A percentile compares a stretch with the other conserved stretches of the same genome.
These are phyloP conservation scores for Platanus orientalis DNA, from an alignment of 164 flowering plant species.

Conservation along the genomic window DNA sequence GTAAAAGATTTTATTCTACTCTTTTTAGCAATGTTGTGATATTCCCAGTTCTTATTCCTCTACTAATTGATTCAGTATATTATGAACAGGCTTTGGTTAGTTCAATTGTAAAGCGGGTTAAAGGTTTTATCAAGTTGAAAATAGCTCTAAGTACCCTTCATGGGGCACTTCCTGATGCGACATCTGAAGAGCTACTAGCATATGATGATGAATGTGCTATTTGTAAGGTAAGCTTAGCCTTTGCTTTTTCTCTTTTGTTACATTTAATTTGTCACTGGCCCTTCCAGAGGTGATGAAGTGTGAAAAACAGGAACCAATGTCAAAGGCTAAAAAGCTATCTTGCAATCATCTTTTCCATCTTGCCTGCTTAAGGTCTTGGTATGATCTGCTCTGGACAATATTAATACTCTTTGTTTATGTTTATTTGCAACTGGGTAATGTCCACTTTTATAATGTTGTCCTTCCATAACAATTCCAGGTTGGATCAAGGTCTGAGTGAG, in stretches of 20 bases:
- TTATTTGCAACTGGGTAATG: background rate
- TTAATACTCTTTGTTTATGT: background rate
- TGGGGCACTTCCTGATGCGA: slow-evolving; percentile 96
- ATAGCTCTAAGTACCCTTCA: slow-evolving; percentile 75
- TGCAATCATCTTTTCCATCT: slow-evolving; percentile 98
- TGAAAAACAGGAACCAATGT: slow-evolving; percentile 88
- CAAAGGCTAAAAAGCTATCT: slow-evolving; percentile 82
- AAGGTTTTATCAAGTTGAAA: slow-evolving; percentile 71
- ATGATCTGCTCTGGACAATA: slow-evolving; percentile 15
- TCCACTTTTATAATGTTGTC: slow-evolving; percentile 9
- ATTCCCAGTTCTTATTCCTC: background rate
- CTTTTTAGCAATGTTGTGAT: background rate
- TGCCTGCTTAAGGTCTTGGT: slow-evolving; percentile 97
- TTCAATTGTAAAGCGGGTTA: slow-evolving; percentile 67
- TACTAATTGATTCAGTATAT: slow-evolving; percentile 10
- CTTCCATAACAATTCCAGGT: slow-evolving; percentile 48
- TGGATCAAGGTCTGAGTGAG: slow-evolving; percentile 86
- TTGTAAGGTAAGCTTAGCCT: slow-evolving; percentile 62
- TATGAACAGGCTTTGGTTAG: slow-evolving; percentile 72
- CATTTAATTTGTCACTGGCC: slow-evolving; percentile 1
- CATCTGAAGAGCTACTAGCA: slow-evolving; percentile 72
- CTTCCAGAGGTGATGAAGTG: slow-evolving; percentile 2
- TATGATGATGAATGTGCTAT: slow-evolving; percentile 98
- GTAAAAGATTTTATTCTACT: slow-evolving; percentile 36
- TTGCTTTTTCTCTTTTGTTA: background rate